These are phyloP conservation scores for Malus asiatica DNA, from an alignment of 306 rosid species.

Conservation along the genomic window DNA sequence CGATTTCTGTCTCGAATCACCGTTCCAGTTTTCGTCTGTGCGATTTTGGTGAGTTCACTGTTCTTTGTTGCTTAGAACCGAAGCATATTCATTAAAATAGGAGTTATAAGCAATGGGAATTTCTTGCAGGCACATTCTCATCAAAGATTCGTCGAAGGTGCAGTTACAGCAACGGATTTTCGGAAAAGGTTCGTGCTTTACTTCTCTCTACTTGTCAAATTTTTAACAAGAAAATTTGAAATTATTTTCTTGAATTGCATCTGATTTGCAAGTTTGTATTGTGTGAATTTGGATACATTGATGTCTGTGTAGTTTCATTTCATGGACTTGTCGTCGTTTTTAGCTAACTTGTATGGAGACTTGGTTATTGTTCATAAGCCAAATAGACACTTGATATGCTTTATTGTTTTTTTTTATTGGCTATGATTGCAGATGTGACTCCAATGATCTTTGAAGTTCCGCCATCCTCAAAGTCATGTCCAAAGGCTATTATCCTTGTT, in stretches of 20 bases:
- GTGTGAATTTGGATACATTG: neutral
- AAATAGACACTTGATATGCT: neutral
- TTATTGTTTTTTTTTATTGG: neutral
- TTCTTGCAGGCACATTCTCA: constrained; percentile 56
- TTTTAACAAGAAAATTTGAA: neutral
- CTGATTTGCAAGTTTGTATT: neutral
- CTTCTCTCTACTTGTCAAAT: neutral
- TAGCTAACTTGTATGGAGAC: neutral
- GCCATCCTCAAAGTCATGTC: constrained; percentile 36
- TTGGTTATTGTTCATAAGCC: neutral
- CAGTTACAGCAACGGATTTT: constrained; percentile 48
- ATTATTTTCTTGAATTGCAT: neutral
- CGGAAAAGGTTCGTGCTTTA: constrained; percentile 47
- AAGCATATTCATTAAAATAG: neutral
- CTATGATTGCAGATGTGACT: constrained; percentile 50
- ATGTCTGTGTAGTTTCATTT: neutral
- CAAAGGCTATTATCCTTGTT: constrained; percentile 89
- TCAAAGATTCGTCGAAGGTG: constrained; percentile 46
- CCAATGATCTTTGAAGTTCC: constrained; percentile 48
- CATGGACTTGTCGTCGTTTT: too few species aligned
- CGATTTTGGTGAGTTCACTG: constrained; percentile 22
- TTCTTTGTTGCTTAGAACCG: too few species aligned
- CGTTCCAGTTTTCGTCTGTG: constrained; percentile 45
- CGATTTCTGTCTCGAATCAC: constrained; percentile 68
- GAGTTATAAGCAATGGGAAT: neutral